A percentile compares a stretch with the other conserved stretches of the same genome.
Evolutionary conservation across 306 rosid species (phyloP).

Genomic region (barrel medic (Medicago truncatula)): MtrunA17r5.0-ANR NC_053044.1:32914501-32915000

Average conservation of each 20-base stretch:
- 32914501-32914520: conserved; percentile 18
- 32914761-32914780: conserved; percentile 24
- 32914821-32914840: not conserved
- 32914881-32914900: not conserved
- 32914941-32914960: not conserved
- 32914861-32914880: not conserved
- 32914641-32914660: conserved; percentile 2
- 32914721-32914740: conserved; percentile 1
- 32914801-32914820: not conserved
- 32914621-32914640: conserved; percentile 22
- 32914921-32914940: not conserved
- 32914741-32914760: not conserved
- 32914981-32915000: not conserved
- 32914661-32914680: not conserved
- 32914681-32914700: conserved; percentile 7
- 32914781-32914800: not conserved
- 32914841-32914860: not conserved
- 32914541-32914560: conserved; percentile 30
- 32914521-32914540: not conserved
- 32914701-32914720: not conserved
- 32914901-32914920: not conserved
- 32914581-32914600: conserved; percentile 4
- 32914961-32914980: not conserved
- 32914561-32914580: conserved; percentile 21
- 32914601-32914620: not conserved